Evolutionary conservation across 176 grass and related monocot species (phyloP), one percentile per base, ranked within the genome.

Genomic region (Aegilops sharonensis): DNA sequence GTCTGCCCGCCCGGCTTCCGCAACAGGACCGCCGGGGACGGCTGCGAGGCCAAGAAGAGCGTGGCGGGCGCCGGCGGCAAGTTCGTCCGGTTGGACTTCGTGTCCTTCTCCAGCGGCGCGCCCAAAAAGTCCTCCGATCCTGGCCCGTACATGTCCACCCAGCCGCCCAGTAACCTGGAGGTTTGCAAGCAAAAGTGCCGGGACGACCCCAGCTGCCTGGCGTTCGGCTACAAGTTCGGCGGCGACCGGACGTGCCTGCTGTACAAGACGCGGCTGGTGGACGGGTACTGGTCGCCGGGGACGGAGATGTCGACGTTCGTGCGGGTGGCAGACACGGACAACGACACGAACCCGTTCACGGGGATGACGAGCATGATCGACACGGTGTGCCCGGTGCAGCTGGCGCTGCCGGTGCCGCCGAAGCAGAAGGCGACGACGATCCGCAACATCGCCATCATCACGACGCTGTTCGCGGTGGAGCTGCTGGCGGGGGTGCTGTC

Each of bases 1-100:
- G 89, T 87, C 34, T 98, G 95, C 84, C 93, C 95, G 78, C 95
- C 95, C 45, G 95, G 95, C 13, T 98, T 87, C 91, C 69, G 24
- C 35, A 66, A 5, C 9, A 43, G 6, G 23, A n/a, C n/a, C 3
- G 42, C 10, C 3, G 1, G 1, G 1, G 52, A 0, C 30, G 30
- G 39, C 79, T 93, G 91, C 91, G 59, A 1, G 9, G 61, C 77
- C 27, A 94, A 88, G 88, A 11, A 3, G 3, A 91, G 21, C 68
- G 32, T 21, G 8, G 9, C 40, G 40, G 54, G 43, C 23, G 2
- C 13, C 85, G 74, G 43, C 87, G 81, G 79, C 87, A 90, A 89
- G 80, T 98, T 98, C 72, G 70, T 95, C 34, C 74, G 85, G 52
- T 27, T 98, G 88, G 95, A 98, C 85, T 98, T 90, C 86, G 84